These are phyloP conservation scores for Candida ulmi DNA, from an alignment of 805 yeast genomes.

Conservation along the genomic window DNA sequence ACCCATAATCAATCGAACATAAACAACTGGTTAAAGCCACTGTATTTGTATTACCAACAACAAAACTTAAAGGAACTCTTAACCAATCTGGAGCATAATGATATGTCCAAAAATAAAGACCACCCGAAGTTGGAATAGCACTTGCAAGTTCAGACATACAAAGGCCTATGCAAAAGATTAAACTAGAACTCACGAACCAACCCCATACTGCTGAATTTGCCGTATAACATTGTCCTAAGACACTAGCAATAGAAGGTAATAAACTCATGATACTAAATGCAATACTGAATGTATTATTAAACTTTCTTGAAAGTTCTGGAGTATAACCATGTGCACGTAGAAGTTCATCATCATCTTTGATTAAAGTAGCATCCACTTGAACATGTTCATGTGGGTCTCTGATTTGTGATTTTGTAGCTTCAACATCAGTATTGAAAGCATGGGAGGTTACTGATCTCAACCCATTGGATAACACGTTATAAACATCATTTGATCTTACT, in stretches of 20 bases:
- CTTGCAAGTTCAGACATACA: constrained; percentile 64
- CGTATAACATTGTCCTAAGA: constrained; percentile 43
- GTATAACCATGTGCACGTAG: constrained; percentile 59
- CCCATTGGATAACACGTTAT: constrained; percentile 10
- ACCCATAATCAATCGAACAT: constrained; percentile 67
- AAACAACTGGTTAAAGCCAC: constrained; percentile 61
- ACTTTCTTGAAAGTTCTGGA: constrained; percentile 60
- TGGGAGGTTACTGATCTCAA: constrained; percentile 15
- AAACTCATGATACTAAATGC: constrained; percentile 69
- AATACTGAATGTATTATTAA: constrained; percentile 63
- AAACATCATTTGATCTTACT: background rate
- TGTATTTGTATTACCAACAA: constrained; percentile 65
- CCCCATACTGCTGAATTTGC: constrained; percentile 71
- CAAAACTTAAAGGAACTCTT: constrained; percentile 49
- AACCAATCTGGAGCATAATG: constrained; percentile 54
- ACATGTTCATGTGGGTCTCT: constrained; percentile 17
- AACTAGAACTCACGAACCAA: constrained; percentile 55
- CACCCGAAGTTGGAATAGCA: constrained; percentile 73
- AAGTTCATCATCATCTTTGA: constrained; percentile 22
- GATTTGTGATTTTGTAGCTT: constrained; percentile 13
- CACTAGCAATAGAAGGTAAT: constrained; percentile 51
- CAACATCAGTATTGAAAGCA: constrained; percentile 16
- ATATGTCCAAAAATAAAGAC: constrained; percentile 64
- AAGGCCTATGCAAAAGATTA: constrained; percentile 53
- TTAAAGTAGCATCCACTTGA: constrained; percentile 20